phyloP scores from a whole-genome alignment of 441 rosid species.

The Populus hybrid region DNA sequence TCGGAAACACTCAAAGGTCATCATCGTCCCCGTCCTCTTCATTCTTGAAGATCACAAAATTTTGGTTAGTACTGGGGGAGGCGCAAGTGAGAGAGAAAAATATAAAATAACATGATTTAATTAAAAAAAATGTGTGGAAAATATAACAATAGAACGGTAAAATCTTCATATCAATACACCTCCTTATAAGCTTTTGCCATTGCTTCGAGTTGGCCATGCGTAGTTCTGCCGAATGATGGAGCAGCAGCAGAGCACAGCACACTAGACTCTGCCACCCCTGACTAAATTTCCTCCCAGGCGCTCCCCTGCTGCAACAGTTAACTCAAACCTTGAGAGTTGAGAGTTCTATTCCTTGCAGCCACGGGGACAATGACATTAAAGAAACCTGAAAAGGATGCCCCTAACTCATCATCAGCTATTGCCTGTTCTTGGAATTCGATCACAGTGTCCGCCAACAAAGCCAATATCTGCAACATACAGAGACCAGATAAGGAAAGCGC shows the following conservation, averaged over 20 bases:
- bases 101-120: background rate
- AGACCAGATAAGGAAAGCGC: background rate
- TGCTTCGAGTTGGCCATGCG: constrained; percentile 77
- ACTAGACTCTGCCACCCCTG: constrained; percentile 47
- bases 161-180: constrained; percentile 32
- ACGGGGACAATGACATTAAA: constrained; percentile 11
- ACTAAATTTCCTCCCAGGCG: constrained; percentile 88
- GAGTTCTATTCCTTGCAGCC: constrained; percentile 8
- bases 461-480: constrained; percentile 54
- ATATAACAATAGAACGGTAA: background rate
- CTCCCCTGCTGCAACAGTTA: constrained; percentile 44
- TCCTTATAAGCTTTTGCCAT: constrained; percentile 65
- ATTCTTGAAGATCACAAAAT: constrained; percentile 37
- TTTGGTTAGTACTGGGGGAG: constrained; percentile 13
- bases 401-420: constrained; percentile 61
- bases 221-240: constrained; percentile 49
- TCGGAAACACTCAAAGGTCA: constrained; percentile 48
- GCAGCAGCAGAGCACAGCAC: constrained; percentile 47
- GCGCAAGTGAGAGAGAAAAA: background rate
- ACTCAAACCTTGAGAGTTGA: constrained; percentile 17
- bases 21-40: constrained; percentile 66
- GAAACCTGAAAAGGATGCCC: constrained; percentile 11
- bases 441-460: constrained; percentile 70
- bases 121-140: background rate
- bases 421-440: constrained; percentile 88